Evolutionary conservation across 495 filamentous ascomycete genomes (phyloP), one percentile per base, ranked within the genome.

Genomic region (Penicillium paradoxum): DNA sequence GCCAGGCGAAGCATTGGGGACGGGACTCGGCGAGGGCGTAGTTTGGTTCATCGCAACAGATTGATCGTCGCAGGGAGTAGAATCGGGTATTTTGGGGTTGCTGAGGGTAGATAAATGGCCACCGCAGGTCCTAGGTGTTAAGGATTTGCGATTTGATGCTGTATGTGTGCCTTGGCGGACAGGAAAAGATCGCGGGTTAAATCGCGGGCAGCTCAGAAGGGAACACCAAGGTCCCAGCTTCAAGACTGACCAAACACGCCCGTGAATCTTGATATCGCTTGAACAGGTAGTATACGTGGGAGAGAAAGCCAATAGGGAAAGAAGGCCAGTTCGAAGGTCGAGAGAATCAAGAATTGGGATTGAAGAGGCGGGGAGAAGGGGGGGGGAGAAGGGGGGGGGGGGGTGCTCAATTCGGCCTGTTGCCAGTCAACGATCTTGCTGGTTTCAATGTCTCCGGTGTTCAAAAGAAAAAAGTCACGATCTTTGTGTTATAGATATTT

Each of bases 21-120:
- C 68, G 17, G 70, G 69, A 43, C 68, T 73, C 25, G 71, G 68
- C 17, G 73, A 74, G 14, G 73, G 71, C 8, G 73, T 73, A 18
- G 60, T 65, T 1, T 56, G 54, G 45, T 69, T 70, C 70, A 73
- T 73, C 15, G 54, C 32, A 54, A 34, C 22, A 41, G 17, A 14
- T 38, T 19, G 45, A 33, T 15, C 21, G 21, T 53, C 36, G 36
- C 9, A 19, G 32, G 32, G 0, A 21, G 24, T 54, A 18, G 24
- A 45, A 9, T 29, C 9, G 10, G 33, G 42, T 5, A 29, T 37
- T 30, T 29, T 17, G 11, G 40, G 24, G 14, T 33, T 6, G 36
- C 14, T 22, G 15, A 29, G 36, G n/a, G 27, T 38, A 51, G n/a
- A 24, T 48, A 34, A 44, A 17, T 21, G 17, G 18, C 45, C 21